Percentiles rank a stretch among this genome's conserved stretches.
phyloP scores from a whole-genome alignment of 2,329 filamentous ascomycete genomes.

The Rhytidhysteron rufulum region DNA sequence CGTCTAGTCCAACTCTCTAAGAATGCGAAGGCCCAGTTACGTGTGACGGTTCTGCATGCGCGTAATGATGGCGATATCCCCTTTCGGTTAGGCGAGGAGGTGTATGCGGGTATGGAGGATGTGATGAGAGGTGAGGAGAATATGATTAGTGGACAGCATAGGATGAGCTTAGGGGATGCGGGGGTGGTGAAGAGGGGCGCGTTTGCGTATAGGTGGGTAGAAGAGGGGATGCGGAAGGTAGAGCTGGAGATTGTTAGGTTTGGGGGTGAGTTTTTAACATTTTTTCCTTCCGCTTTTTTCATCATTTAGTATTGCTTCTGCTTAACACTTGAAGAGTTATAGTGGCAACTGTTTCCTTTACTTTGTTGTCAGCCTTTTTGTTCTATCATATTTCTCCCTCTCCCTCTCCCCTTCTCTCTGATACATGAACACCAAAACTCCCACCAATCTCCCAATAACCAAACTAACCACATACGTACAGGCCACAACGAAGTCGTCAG shows the following conservation, averaged over 20 bases:
- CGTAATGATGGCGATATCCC: conserved; percentile 79
- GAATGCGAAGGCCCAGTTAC: conserved; percentile 35
- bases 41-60: conserved; percentile 74
- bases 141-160: conserved; percentile 19
- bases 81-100: conserved; percentile 57
- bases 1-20: conserved; percentile 49
- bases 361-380: too few relatives aligned
- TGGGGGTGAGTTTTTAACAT: conserved; percentile 33
- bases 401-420: too few relatives aligned
- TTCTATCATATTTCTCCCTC: too few relatives aligned
- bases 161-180: conserved; percentile 24
- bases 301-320: too few relatives aligned
- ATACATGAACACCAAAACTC: too few relatives aligned
- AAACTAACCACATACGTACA: conserved; percentile 30
- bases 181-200: conserved; percentile 31
- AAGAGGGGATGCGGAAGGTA: conserved; percentile 19
- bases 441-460: too few relatives aligned
- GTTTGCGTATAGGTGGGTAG: conserved; percentile 31
- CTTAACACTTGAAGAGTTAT: too few relatives aligned
- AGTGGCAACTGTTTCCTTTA: too few relatives aligned
- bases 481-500: conserved; percentile 69
- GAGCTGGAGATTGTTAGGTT: conserved; percentile 42
- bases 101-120: conserved; percentile 23
- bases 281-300: background rate
- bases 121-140: conserved; percentile 27